Base-by-base conservation (phyloP, 2,329 filamentous ascomycete genomes). In the Epichloe glyceriae region DNA sequence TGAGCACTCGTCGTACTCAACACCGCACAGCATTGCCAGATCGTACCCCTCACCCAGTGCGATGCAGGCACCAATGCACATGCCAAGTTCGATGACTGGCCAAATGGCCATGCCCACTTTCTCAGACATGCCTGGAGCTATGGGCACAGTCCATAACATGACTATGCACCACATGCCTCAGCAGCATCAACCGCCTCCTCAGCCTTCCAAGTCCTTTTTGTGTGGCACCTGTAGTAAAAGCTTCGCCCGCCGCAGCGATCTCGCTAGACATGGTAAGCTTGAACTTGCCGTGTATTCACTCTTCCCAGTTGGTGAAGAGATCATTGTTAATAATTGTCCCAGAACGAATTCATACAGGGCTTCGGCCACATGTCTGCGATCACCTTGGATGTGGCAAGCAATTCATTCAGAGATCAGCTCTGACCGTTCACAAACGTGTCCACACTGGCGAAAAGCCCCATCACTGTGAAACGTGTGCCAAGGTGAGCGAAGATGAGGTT, bases 371-470 rank as follows among this genome's bases (percentile, higher is more conserved):
- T 64, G 85, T 91, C 47, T 98, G 93, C 69, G 90, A 96, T 61
- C 88, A 82, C 53, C 85, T 85, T 40, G 82, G 81, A 49, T 98
- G 93, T 66, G 87, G 87, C 57, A 98, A 97, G 70, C 87, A 91
- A 63, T 98, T 98, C 65, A 98, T 98, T 59, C 93, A 98, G 68
- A 80, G 93, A 51, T 96, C 90, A 30, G 93, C 93, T 20, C 72
- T 98, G 65, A 98, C 93, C 0, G 93, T 98, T 7, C 93, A 97
- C 67, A 84, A 87, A 63, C 86, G 93, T 59, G 90, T 96, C 19
- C 93, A 98, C 68, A 97, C 93, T 2, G 93, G 93, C 57, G 93
- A 97, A 72, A 98, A 98, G 70, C 93, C 93, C 47, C 93, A 98
- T 62, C 91, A 93, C 82, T 98, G 93, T 65, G 93, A 96, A 69